Evolutionary conservation across 768 basidiomycete species (phyloP), one percentile per base, ranked within the genome.

Genomic region (Xerocomellus chrysenteron): DNA sequence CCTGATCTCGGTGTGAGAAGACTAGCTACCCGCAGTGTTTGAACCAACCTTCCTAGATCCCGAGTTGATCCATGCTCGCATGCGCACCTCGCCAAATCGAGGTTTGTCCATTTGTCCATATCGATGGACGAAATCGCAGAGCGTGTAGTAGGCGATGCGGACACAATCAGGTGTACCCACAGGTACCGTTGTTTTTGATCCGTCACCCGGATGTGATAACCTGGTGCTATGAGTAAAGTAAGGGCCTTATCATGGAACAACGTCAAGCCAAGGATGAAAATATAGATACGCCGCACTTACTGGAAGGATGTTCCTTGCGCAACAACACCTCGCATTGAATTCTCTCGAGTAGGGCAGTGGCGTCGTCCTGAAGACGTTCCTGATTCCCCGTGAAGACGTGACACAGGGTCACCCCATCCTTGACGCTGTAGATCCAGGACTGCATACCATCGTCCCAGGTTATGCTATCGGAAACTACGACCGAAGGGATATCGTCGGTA

Each of bases 311-410:
- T 47, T 65, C 64, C 45, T 50, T 62, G 36, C 49, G 53, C 46
- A 72, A 47, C 10, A 63, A 48, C 2, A 67, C 57, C 2, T 67
- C 73, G 57, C 68, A 37, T 61, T 84, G 82, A 14, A 83, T 70
- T 14, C 62, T 63, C 24, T 66, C 61, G 5, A 83, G 65, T 30
- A 82, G 60, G 7, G 44, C 51, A 2, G 73, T 74, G 13, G 80
- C 74, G 2, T 71, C 69, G 44, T 40, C 52, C 60, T 83, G 82
- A 44, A 81, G 64, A 4, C 50, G 33, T n/a, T 65, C 61, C 16
- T 69, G 58, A 56, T 83, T 83, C n/a, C 78, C 71, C 1, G 79
- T 80, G 58, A 82, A 83, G 42, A 84, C 56, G 54, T 83, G 82
- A 24, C 73, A 71, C 16, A 76, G 67, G 17, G 45, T 65, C 3